Conservation (phyloP, 805 yeast genomes). For the Candida dendrica region DNA sequence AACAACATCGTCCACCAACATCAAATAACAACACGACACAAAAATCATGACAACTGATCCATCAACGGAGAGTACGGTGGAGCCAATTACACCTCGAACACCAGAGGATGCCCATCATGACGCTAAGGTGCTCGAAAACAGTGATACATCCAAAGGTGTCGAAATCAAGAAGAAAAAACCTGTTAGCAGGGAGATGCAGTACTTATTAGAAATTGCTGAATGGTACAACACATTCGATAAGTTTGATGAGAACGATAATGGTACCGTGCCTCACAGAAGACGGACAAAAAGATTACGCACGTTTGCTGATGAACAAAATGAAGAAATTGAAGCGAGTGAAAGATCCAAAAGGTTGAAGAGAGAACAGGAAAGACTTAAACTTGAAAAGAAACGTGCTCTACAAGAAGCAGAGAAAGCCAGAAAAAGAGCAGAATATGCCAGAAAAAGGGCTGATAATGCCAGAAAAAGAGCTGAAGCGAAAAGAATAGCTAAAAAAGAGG, state of each 20-base stretch:
- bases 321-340: conserved; percentile 9
- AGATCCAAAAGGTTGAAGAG: conserved; percentile 9
- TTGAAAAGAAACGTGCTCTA: conserved; percentile 6
- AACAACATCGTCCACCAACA: no score
- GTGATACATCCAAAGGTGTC: no score
- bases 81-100: background rate
- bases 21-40: no score
- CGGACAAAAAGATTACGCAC: background rate
- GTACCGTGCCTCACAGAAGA: background rate
- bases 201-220: background rate
- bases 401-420: background rate
- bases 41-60: background rate
- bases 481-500: conserved; percentile 1
- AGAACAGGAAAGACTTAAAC: conserved; percentile 10
- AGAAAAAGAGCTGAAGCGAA: conserved; percentile 1
- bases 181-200: background rate
- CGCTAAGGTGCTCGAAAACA: no score
- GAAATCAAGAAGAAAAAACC: no score
- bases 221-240: conserved; percentile 1
- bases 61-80: background rate
- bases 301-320: conserved; percentile 5
- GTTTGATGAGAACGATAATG: background rate
- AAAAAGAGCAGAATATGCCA: background rate
- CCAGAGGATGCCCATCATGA: background rate
- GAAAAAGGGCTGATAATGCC: background rate